phyloP scores from a whole-genome alignment of 192 early-diverging fungal species.

The Coemansia interrupta region DNA sequence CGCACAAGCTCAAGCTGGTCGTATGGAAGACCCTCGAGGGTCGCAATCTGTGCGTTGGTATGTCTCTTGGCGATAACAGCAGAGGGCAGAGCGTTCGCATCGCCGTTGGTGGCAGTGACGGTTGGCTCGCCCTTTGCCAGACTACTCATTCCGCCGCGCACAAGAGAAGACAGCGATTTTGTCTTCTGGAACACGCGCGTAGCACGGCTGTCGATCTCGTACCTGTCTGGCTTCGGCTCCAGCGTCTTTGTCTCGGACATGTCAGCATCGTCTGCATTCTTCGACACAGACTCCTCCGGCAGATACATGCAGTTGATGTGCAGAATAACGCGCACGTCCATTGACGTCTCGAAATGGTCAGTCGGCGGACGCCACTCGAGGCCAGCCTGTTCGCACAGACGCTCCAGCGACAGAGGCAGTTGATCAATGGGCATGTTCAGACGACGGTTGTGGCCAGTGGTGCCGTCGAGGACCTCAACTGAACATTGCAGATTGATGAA shows the following conservation, averaged over 20 bases:
- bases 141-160: slow-evolving; percentile 11
- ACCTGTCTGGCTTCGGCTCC: slow-evolving; percentile 30
- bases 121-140: background rate
- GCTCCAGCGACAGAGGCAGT: slow-evolving; percentile 42
- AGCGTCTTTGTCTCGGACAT: slow-evolving; percentile 3
- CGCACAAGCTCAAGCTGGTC: slow-evolving; percentile 47
- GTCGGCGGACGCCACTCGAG: slow-evolving; percentile 46
- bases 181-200: slow-evolving; percentile 46
- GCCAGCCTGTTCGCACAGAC: slow-evolving; percentile 42
- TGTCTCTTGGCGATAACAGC: slow-evolving; percentile 29
- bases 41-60: slow-evolving; percentile 43
- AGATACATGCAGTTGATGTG: slow-evolving; percentile 51
- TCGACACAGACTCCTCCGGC: slow-evolving; percentile 13
- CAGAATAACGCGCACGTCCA: slow-evolving; percentile 42
- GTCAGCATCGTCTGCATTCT: slow-evolving; percentile 1
- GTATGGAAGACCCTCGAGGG: slow-evolving; percentile 37
- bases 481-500: slow-evolving; percentile 49
- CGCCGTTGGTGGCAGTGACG: background rate
- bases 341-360: slow-evolving; percentile 48
- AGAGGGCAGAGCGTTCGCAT: background rate
- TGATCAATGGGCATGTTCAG: slow-evolving; percentile 48
- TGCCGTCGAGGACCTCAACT: slow-evolving; percentile 35
- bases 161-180: slow-evolving; percentile 46
- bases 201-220: slow-evolving; percentile 29
- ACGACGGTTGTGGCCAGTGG: slow-evolving; percentile 21